Evolutionary conservation across 495 filamentous ascomycete genomes (phyloP).

Genomic region (Penicillium lagena): DNA sequence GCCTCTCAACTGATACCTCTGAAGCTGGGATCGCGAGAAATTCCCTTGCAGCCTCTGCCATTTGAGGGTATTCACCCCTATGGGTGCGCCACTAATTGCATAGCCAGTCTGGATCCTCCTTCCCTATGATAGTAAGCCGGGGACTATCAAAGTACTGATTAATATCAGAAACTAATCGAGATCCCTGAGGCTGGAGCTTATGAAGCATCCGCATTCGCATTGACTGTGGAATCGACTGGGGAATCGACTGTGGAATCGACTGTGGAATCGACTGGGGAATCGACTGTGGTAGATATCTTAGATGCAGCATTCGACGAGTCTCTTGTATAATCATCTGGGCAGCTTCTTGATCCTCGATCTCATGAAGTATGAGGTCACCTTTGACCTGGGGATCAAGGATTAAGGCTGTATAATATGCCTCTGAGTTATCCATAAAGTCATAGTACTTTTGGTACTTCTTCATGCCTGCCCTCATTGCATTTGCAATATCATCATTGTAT

Average conservation of each 20-base stretch:
- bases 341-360: conserved; percentile 2
- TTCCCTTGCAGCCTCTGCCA: conserved; percentile 6
- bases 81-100: conserved; percentile 5
- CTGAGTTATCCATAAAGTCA: conserved; percentile 7
- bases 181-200: neutral
- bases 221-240: neutral
- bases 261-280: no score
- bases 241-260: neutral
- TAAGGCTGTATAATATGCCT: conserved; percentile 5
- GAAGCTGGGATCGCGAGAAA: conserved; percentile 7
- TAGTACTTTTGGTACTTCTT: conserved; percentile 12
- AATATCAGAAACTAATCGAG: conserved; percentile 2
- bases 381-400: conserved; percentile 4
- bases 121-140: neutral
- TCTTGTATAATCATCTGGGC: neutral
- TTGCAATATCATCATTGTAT: conserved; percentile 4
- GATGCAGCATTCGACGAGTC: neutral
- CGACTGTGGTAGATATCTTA: neutral
- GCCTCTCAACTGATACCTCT: neutral
- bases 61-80: conserved; percentile 1
- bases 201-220: neutral
- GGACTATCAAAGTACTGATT: conserved; percentile 2
- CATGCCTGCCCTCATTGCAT: conserved; percentile 5
- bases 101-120: neutral
- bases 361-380: conserved; percentile 1